Conservation (phyloP, 371 early-diverging fungal genomes). For the Mortierella sp. region DNA sequence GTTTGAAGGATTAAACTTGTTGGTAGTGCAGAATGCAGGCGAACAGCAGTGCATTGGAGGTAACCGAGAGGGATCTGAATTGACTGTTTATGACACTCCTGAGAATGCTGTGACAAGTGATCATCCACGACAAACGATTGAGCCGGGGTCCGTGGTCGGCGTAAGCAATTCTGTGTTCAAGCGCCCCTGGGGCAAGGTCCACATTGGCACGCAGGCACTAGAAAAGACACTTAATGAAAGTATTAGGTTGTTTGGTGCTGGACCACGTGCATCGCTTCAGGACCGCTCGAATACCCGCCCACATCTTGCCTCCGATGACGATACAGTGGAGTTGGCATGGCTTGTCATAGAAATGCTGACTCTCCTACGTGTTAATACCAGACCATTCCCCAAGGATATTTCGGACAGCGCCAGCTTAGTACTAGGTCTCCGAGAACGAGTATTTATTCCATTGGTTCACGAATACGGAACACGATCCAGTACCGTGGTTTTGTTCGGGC, state of each 20-base stretch:
- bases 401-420: background rate
- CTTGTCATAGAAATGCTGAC: constrained; percentile 61
- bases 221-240: constrained; percentile 44
- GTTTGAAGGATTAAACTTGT: constrained; percentile 67
- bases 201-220: constrained; percentile 57
- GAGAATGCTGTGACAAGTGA: background rate
- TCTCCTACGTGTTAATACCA: constrained; percentile 39
- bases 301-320: background rate
- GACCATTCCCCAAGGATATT: constrained; percentile 13
- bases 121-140: background rate
- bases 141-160: constrained; percentile 38
- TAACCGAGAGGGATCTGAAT: constrained; percentile 58
- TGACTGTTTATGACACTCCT: constrained; percentile 27
- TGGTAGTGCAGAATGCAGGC: constrained; percentile 60
- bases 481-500: constrained; percentile 66
- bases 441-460: constrained; percentile 33
- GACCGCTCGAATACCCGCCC: background rate
- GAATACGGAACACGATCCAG: constrained; percentile 64
- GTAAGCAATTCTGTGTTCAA: constrained; percentile 64
- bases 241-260: constrained; percentile 35
- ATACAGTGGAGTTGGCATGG: constrained; percentile 58
- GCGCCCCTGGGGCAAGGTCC: constrained; percentile 68
- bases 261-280: constrained; percentile 7
- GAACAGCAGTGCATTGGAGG: constrained; percentile 42
- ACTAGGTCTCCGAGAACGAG: constrained; percentile 27